phyloP scores from a whole-genome alignment of 805 yeast genomes.

The Candida nemodendra region DNA sequence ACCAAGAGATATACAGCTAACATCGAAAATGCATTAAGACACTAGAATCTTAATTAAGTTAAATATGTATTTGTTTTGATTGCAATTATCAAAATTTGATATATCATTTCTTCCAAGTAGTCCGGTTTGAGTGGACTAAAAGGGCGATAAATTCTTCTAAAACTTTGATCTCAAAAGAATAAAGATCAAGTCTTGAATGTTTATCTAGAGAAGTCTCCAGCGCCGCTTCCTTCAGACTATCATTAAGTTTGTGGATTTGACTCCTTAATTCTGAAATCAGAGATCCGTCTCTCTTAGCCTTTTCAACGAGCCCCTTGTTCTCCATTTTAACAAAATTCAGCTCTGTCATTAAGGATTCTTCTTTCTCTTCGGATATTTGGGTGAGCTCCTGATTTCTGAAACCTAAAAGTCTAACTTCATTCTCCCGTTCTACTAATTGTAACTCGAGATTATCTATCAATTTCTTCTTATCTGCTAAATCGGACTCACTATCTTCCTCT shows the following conservation, averaged over 20 bases:
- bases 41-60: no score
- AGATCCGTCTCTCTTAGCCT: constrained; percentile 8
- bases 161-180: constrained; percentile 17
- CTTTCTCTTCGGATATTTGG: constrained; percentile 5
- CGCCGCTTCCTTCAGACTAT: constrained; percentile 14
- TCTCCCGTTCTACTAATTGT: constrained; percentile 10
- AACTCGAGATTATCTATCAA: constrained; percentile 7
- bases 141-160: constrained; percentile 14
- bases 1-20: no score
- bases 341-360: constrained; percentile 7
- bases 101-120: no score
- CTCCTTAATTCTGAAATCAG: constrained; percentile 8
- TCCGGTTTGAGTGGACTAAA: constrained; percentile 14
- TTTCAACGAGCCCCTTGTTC: constrained; percentile 4
- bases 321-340: constrained; percentile 8
- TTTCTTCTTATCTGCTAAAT: constrained; percentile 14
- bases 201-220: constrained; percentile 22
- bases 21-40: no score
- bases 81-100: no score
- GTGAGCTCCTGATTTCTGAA: constrained; percentile 8
- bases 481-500: constrained; percentile 13
- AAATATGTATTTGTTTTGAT: no score
- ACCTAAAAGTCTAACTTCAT: constrained; percentile 8
- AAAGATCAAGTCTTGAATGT: constrained; percentile 18
- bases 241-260: constrained; percentile 10